A percentile compares a stretch with the other conserved stretches of the same genome.
Evolutionary conservation across 2,329 filamentous ascomycete genomes (phyloP).

Genomic region (Penicillium capsulatum): DNA sequence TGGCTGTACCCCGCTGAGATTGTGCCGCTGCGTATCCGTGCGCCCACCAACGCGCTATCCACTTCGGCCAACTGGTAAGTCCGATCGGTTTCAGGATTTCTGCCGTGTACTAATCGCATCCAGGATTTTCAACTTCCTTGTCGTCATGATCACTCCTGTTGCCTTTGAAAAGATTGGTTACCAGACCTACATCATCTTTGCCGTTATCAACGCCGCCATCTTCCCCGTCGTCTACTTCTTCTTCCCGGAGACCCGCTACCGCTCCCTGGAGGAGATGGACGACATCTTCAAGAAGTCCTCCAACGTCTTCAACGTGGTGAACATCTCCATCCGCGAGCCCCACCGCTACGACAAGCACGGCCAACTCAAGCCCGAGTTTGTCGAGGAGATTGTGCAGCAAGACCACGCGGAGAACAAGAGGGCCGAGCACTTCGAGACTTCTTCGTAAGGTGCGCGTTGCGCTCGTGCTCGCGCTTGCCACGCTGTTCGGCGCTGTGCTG

Average conservation of each 20-base stretch:
- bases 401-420: neutral
- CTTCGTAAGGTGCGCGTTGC: no score
- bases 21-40: slow-evolving; percentile 52
- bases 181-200: slow-evolving; percentile 47
- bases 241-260: slow-evolving; percentile 56
- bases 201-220: slow-evolving; percentile 51
- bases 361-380: slow-evolving; percentile 47
- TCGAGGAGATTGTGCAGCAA: slow-evolving; percentile 35
- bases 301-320: slow-evolving; percentile 47
- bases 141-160: slow-evolving; percentile 61
- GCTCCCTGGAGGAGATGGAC: slow-evolving; percentile 64
- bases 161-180: slow-evolving; percentile 54
- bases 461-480: no score
- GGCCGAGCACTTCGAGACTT: neutral
- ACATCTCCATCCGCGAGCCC: slow-evolving; percentile 50
- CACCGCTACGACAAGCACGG: slow-evolving; percentile 56
- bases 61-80: slow-evolving; percentile 31
- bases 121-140: slow-evolving; percentile 55
- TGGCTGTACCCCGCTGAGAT: slow-evolving; percentile 60
- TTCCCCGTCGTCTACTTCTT: slow-evolving; percentile 55
- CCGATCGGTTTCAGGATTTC: slow-evolving; percentile 28
- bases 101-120: slow-evolving; percentile 41
- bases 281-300: slow-evolving; percentile 57
- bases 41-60: slow-evolving; percentile 58
- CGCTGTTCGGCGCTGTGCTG: no score